Evolutionary conservation across 2,329 filamentous ascomycete species (phyloP), one percentile per base, ranked within the genome.

Genomic region (Cytospora mali): DNA sequence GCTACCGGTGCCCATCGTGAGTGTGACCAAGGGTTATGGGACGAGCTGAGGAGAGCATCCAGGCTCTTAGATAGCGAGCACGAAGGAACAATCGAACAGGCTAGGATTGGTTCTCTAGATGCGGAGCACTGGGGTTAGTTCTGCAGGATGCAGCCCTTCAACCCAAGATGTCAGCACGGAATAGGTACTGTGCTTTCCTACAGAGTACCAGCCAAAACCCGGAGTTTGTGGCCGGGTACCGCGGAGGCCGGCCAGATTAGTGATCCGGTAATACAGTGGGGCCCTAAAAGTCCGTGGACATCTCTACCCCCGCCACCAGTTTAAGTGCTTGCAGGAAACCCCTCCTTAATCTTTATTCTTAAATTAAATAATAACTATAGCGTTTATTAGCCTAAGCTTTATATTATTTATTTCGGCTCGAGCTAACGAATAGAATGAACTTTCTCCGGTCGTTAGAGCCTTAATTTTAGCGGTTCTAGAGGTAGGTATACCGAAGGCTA

Each of bases 1-100:
- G 57, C 33, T 53, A 61, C 51, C 46, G 42, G 57, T 46, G 25
- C 46, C 56, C 62, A 64, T 61, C n/a, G 31, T 61, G 46, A 39
- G 23, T 18, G 25, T 62, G 46, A 27, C 52, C 6, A n/a, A 18
- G 11, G 23, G 10, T 61, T 35, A 50, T 50, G 25, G 23, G 21
- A 13, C 11, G 21, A 21, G 42, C n/a, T 46, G 42, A 23, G n/a
- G 21, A 13, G 42, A 46, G n/a, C 42, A 46, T 23, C 21, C 42
- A 46, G 42, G n/a, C n/a, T n/a, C n/a, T n/a, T 46, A 21, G n/a
- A 46, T 10, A 10, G 42, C 42, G 5, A 46, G 42, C 23, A 21
- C n/a, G n/a, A 46, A 13, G 5, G 42, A 23, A 46, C 42, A 46
- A 21, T 13, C 5, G 42, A 6, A 23, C 42, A 23, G 6, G 11